Evolutionary conservation across 2,329 filamentous ascomycete species (phyloP).

Genomic region (Fusarium fujikuroi): DNA sequence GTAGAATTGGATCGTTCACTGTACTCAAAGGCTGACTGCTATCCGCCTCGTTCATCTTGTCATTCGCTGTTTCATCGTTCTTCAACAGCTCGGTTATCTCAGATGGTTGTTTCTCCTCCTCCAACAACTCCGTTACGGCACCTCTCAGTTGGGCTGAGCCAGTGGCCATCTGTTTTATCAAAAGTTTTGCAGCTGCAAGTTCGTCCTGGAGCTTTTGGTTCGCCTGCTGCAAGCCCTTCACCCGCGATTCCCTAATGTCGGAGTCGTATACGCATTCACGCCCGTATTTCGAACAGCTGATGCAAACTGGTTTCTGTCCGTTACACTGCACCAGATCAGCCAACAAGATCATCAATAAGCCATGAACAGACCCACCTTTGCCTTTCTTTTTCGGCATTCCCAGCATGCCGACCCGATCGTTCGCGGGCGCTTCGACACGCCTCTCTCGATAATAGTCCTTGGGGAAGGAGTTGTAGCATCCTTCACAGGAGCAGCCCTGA

Average conservation of each 20-base stretch:
- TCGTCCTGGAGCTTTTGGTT: background rate
- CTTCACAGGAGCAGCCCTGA: background rate
- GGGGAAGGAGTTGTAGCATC: background rate
- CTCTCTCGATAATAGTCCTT: background rate
- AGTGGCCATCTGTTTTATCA: background rate
- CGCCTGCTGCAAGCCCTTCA: accelerated
- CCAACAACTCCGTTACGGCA: background rate
- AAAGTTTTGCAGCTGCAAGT: background rate
- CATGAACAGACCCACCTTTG: no score
- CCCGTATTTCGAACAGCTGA: background rate
- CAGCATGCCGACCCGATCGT: no score
- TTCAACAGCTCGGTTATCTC: no score
- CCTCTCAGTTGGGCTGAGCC: background rate
- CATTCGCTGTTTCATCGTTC: no score
- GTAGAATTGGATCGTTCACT: no score
- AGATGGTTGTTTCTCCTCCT: background rate
- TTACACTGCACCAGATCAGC: no score
- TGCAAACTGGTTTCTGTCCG: background rate
- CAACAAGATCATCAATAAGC: no score
- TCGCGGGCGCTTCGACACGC: background rate
- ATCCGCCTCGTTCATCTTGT: no score
- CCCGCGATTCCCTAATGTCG: background rate
- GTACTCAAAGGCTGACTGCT: no score
- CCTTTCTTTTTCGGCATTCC: slow-evolving; percentile 6
- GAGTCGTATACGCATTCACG: slow-evolving; percentile 20